A percentile compares a stretch with the other conserved stretches of the same genome.
Evolutionary conservation across 2,329 filamentous ascomycete species (phyloP).

Genomic region (Diplodia corticola): DNA sequence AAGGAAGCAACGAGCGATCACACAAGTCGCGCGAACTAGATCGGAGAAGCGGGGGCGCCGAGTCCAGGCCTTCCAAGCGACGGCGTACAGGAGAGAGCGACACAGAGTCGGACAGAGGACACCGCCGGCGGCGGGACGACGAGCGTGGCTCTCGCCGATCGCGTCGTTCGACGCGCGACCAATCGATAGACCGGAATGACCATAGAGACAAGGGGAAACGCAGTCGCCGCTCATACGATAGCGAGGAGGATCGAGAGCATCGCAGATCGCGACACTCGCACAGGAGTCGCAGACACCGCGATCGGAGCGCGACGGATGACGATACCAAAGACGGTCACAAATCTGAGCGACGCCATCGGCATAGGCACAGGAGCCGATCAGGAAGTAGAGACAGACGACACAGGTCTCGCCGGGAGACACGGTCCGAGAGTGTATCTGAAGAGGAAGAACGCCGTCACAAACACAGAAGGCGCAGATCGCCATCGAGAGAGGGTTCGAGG

Average conservation of each 20-base stretch:
- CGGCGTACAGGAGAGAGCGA: constrained; percentile 26
- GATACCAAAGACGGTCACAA: constrained; percentile 22
- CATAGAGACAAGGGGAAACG: constrained; percentile 24
- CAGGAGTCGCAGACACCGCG: constrained; percentile 22
- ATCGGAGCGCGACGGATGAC: constrained; percentile 16
- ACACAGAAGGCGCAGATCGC: constrained; percentile 22
- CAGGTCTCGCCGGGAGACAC: not conserved
- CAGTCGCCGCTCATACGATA: constrained; percentile 24
- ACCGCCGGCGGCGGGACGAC: constrained; percentile 30
- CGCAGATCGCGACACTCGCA: constrained; percentile 28
- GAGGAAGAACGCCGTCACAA: not conserved
- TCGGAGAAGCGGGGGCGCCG: not conserved
- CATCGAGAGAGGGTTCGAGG: constrained; percentile 19
- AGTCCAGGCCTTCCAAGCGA: constrained; percentile 18
- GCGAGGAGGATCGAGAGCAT: constrained; percentile 23
- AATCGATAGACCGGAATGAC: constrained; percentile 22
- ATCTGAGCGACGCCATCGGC: constrained; percentile 21
- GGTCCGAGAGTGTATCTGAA: not conserved
- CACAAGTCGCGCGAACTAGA: not conserved
- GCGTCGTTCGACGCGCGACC: constrained; percentile 24
- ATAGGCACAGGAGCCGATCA: constrained; percentile 3
- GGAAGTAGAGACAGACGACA: constrained; percentile 13
- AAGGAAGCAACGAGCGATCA: constrained; percentile 38
- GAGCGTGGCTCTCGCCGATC: constrained; percentile 22
- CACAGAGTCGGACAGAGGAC: constrained; percentile 26